Base-by-base conservation (phyloP, 331 rosid species). In the Pyrus hybrid region DNA sequence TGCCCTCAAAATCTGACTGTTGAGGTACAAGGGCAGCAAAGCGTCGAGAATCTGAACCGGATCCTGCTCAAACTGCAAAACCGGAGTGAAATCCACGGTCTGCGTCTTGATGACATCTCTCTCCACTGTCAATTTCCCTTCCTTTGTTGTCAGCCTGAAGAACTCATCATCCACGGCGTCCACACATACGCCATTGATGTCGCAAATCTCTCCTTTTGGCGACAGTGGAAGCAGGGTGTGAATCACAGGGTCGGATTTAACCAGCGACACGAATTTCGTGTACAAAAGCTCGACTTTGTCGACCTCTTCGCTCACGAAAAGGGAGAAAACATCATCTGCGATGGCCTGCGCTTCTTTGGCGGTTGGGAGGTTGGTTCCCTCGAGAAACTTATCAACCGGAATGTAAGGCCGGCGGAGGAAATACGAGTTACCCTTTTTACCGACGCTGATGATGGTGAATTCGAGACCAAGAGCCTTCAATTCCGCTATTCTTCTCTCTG, bases 31-130 rank as follows among this genome's bases (percentile, higher is more conserved):
- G n/a, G 98, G 98, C 65, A 93, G 76, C 23, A 93, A 79, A 6
- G 97, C 97, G 76, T 93, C 98, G 57, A 93, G 93, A 25, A 93
- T 93, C 89, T 93, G 98, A 78, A 88, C 96, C 1, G 98, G 98
- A 62, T 91, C 98, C 67, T 93, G 98, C 86, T 93, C 98, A 69
- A 93, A 93, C 76, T 91, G 85, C 87, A 93, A 79, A 33, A 89
- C 85, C 0, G 97, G 89, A 0, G 95, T 83, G 74, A 86, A 93
- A 14, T 91, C 95, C 4, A 68, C 9, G 0, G 96, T 87, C 20
- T 43, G 20, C 8, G 93, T 76, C 73, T 89, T 87, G 84, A 86
- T 79, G 7, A 29, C 51, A 66, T 86, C 98, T 65, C 97, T 86
- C 80, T 93, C 97, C 70, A 93, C 86, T 2, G 93, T 93, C 77